Base-by-base conservation (phyloP, 345 rosid species). In the Reutealis trisperma region DNA sequence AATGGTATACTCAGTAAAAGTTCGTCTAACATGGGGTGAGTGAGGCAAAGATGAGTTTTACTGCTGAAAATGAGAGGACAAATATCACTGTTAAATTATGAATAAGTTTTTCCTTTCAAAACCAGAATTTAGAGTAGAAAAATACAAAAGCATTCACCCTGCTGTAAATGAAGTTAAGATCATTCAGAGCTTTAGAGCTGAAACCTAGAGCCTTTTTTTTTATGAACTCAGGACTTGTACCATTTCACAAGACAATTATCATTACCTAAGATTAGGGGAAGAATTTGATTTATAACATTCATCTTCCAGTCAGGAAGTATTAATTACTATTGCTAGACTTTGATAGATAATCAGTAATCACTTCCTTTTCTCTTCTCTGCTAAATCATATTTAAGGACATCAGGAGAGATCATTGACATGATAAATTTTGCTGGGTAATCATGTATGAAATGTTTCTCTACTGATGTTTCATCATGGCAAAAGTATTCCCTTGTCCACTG, bases 181-280 rank as follows among this genome's bases (percentile, higher is more conserved):
- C 41, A 24, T 14, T 66, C 21, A 1, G n/a, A n/a, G 9, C 47
- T 24, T 24, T 68, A 64, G 58, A 25, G 59, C 58, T 68, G 18
- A 8, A 68, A 49, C 24, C 0, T 24, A 49, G 6, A 2, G 15
- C 67, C 21, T 63, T n/a, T 5, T 32, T 32, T 11, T 15, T 63
- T 63, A 63, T 63, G 67, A 63, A 14, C 67, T 32, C 67, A 27
- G 49, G 61, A 70, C 44, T 70, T 71, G 1, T 60, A 22, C 9
- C 22, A 41, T 54, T 60, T 27, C 75, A 45, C 55, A 14, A 24
- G 42, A 42, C 24, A 9, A 21, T 2, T 37, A 24, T 8, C 24
- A 37, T 60, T 57, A 34, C 10, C 8, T 71, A 52, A 57, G 34
- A 34, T 58, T 8, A 19, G 30, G 51, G 10, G 18, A 22, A 25